Evolutionary conservation across 2,329 filamentous ascomycete species (phyloP).

Genomic region (Ophiostoma perfectum): DNA sequence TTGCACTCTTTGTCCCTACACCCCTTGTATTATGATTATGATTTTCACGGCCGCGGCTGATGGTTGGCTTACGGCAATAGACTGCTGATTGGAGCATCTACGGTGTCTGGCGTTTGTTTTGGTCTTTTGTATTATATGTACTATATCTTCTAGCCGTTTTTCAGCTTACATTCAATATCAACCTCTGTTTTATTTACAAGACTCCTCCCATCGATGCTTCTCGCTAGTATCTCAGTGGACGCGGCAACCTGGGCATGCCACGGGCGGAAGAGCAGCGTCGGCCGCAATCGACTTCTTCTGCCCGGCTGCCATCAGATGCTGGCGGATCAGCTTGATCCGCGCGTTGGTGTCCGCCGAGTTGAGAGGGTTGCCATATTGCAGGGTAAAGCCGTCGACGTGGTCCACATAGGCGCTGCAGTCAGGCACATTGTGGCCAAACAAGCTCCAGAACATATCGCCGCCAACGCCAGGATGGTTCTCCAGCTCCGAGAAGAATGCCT

Average conservation of each 20-base stretch:
- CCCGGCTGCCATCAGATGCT: not conserved
- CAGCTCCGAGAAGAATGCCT: not conserved
- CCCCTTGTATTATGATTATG: constrained; percentile 5
- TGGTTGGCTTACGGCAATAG: not conserved
- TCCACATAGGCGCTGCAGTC: not conserved
- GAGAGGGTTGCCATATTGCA: not conserved
- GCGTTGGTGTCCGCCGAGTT: not conserved
- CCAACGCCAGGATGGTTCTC: not conserved
- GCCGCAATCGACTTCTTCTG: not conserved
- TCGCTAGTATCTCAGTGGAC: not conserved
- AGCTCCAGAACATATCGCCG: not conserved
- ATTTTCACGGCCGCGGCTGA: constrained; percentile 3
- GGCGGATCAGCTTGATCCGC: not conserved
- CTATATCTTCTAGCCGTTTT: not conserved
- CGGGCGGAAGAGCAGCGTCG: not conserved
- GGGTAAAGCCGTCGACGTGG: not conserved
- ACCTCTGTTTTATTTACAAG: not conserved
- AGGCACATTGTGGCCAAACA: not conserved
- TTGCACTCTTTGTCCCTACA: not conserved
- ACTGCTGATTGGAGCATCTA: constrained; percentile 10
- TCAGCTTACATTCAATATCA: not conserved
- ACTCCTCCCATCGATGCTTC: not conserved
- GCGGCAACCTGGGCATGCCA: not conserved
- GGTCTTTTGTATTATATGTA: not conserved
- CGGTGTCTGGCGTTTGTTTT: not conserved